Evolutionary conservation across 768 basidiomycete species (phyloP).

Genomic region (Clathrus columnatus): DNA sequence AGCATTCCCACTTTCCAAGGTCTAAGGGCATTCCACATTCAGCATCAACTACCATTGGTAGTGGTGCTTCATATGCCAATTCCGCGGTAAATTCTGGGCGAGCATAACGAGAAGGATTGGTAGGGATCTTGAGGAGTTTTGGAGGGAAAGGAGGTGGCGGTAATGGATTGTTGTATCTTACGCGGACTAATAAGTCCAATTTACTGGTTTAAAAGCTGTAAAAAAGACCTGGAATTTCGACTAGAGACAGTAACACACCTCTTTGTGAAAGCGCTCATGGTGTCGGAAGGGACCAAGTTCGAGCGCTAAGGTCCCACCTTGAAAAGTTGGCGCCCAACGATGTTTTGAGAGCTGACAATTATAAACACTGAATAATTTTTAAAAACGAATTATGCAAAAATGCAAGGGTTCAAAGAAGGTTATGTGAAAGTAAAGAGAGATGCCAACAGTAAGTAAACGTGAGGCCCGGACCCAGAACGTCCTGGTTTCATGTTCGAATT

Average conservation of each 20-base stretch:
- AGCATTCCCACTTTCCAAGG: conserved; percentile 67
- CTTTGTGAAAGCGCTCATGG: conserved; percentile 10
- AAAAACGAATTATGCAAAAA: no score
- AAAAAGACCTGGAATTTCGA: not conserved
- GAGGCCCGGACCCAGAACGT: no score
- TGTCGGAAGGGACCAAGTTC: not conserved
- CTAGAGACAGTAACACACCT: not conserved
- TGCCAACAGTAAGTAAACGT: no score
- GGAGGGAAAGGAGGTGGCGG: conserved; percentile 97
- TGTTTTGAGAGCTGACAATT: no score
- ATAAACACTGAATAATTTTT: no score
- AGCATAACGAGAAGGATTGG: conserved; percentile 80
- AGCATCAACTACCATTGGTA: conserved; percentile 95
- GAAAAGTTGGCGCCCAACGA: no score
- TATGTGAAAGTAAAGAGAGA: no score
- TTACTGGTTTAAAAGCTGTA: conserved; percentile 38
- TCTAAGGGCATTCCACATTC: conserved; percentile 97
- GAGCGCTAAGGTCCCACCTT: no score
- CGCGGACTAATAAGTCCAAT: conserved; percentile 85
- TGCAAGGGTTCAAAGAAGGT: no score
- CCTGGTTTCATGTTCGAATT: no score
- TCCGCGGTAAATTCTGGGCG: conserved; percentile 77
- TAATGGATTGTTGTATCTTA: conserved; percentile 89
- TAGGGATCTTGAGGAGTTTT: conserved; percentile 87
- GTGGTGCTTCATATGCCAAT: conserved; percentile 67